Conservation (phyloP, 768 basidiomycete genomes). For the Tricholoma sp. region DNA sequence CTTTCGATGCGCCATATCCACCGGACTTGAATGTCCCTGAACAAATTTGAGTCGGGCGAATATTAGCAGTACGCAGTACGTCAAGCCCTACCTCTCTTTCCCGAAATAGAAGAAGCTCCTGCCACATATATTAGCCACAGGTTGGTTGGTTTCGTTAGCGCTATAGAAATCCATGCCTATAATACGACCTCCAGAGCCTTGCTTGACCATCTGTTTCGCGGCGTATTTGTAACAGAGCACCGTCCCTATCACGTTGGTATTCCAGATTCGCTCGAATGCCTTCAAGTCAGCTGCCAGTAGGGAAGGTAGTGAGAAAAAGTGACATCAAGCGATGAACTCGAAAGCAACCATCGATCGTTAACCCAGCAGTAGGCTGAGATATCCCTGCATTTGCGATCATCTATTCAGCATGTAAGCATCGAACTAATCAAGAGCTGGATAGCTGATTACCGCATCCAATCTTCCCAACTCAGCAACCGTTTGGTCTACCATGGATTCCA, state of each 20-base stretch:
- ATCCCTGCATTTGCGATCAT: conserved; percentile 46
- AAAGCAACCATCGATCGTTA: conserved; percentile 7
- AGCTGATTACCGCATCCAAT: background rate
- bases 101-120: conserved; percentile 5
- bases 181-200: conserved; percentile 9
- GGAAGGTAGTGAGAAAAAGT: background rate
- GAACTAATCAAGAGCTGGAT: background rate
- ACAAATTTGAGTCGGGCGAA: background rate
- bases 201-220: conserved; percentile 10
- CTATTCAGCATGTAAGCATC: conserved; percentile 11
- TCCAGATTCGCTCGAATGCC: conserved; percentile 3
- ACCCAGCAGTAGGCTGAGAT: conserved; percentile 11
- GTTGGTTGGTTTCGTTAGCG: background rate
- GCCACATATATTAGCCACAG: background rate
- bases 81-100: background rate
- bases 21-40: conserved; percentile 25
- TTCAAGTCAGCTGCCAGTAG: background rate
- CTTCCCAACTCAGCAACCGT: background rate
- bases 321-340: background rate
- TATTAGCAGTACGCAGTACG: no score
- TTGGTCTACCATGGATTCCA: background rate
- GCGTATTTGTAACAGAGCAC: conserved; percentile 8
- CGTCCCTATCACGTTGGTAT: conserved; percentile 3
- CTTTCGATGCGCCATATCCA: conserved; percentile 1
- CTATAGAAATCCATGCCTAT: background rate